Percentiles rank a stretch among this genome's conserved stretches.
Conservation (phyloP, 345 rosid genomes). For the Gossypium stocksii region DNA sequence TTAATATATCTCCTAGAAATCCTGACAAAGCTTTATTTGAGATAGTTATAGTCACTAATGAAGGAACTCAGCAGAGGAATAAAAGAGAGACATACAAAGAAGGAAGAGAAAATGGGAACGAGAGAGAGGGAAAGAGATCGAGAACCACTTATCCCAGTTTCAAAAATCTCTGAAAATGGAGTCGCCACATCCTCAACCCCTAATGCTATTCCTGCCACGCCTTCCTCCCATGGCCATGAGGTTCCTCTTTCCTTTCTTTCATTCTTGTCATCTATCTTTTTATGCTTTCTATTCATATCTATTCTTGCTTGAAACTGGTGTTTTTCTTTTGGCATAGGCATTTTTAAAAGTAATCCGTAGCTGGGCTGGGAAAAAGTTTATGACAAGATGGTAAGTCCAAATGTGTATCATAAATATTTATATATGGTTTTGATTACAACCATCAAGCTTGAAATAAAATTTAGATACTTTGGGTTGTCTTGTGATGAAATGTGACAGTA, state of each 20-base stretch:
- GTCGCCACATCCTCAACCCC: constrained; percentile 28
- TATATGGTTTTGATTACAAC: neutral
- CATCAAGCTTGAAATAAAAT: neutral
- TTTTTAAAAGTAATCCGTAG: constrained; percentile 53
- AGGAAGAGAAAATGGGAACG: constrained; percentile 25
- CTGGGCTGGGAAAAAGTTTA: constrained; percentile 69
- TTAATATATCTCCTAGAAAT: neutral
- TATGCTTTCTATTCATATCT: neutral
- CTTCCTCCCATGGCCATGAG: constrained; percentile 47
- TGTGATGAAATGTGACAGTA: neutral
- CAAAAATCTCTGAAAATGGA: constrained; percentile 22
- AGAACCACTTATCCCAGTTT: constrained; percentile 43
- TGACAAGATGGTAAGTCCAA: constrained; percentile 60
- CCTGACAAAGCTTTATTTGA: neutral
- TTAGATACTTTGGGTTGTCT: neutral
- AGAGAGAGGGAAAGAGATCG: constrained; percentile 27
- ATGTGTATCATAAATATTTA: too few species aligned
- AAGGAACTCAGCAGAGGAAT: too few species aligned
- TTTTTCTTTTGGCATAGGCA: constrained; percentile 31
- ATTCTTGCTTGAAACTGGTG: neutral
- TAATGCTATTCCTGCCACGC: constrained; percentile 8
- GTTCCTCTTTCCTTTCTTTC: constrained; percentile 14
- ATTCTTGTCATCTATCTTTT: neutral
- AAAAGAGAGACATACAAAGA: neutral
- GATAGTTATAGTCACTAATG: neutral